Evolutionary conservation across 305 asterid genomes (phyloP).

Genomic region (Plantago rigida): DNA sequence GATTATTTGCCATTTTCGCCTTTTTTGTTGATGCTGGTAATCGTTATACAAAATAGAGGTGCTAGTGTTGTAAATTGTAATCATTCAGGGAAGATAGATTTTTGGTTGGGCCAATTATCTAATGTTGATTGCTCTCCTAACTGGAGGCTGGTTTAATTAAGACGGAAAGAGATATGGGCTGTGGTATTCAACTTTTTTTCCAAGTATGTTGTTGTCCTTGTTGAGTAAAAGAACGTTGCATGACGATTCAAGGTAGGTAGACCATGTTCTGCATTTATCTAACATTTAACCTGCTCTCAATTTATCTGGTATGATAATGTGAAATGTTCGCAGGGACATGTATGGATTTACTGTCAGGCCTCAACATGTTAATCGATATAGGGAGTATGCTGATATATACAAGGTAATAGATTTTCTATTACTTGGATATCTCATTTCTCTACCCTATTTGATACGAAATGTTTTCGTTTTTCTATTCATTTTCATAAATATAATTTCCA

Average conservation of each 20-base stretch:
- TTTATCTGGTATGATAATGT: no score
- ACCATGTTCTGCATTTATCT: constrained; percentile 16
- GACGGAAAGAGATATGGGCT: constrained; percentile 58
- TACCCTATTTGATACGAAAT: no score
- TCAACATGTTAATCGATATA: constrained; percentile 63
- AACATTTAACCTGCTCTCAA: background rate
- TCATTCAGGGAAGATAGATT: constrained; percentile 9
- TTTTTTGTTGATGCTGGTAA: constrained; percentile 1
- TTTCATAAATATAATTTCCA: no score
- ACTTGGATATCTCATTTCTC: background rate
- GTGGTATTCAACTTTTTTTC: constrained; percentile 39
- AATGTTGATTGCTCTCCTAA: constrained; percentile 25
- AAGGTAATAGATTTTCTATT: constrained; percentile 41
- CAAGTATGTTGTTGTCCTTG: constrained; percentile 89
- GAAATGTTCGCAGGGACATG: constrained; percentile 58
- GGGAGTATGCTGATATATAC: constrained; percentile 64
- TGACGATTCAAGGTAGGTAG: constrained; percentile 72
- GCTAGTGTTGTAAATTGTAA: background rate
- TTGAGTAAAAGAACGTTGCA: constrained; percentile 86
- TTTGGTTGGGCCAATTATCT: constrained; percentile 21
- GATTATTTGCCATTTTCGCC: background rate
- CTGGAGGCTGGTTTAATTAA: constrained; percentile 33
- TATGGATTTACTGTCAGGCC: constrained; percentile 96
- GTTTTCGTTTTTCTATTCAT: no score
- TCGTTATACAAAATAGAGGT: background rate